These are phyloP conservation scores for Rozella allomycis DNA, from an alignment of 371 early-diverging fungal genomes.

Conservation along the genomic window DNA sequence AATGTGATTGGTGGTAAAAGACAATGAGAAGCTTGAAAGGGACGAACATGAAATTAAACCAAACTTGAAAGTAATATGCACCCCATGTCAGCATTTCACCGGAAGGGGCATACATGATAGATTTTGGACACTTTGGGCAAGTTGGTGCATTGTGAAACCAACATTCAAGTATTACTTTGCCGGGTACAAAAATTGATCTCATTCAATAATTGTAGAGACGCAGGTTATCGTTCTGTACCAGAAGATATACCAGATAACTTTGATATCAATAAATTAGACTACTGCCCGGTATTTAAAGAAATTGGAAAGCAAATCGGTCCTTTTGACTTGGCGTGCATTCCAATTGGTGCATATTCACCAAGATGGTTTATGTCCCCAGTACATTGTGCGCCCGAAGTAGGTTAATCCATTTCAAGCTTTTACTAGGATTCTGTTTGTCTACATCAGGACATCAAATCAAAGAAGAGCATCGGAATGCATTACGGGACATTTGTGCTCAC, in stretches of 20 bases:
- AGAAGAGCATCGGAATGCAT: slow-evolving; percentile 40
- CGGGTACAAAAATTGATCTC: slow-evolving; percentile 13
- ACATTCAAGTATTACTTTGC: slow-evolving; percentile 38
- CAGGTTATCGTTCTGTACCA: slow-evolving; percentile 24
- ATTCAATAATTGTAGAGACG: slow-evolving; percentile 29
- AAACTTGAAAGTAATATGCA: slow-evolving; percentile 27
- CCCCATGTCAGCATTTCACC: slow-evolving; percentile 54
- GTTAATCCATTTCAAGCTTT: too few relatives aligned
- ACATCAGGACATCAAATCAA: slow-evolving; percentile 42
- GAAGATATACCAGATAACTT: slow-evolving; percentile 17
- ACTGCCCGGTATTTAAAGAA: slow-evolving; percentile 57
- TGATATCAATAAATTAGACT: slow-evolving; percentile 18
- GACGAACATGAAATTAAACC: slow-evolving; percentile 4
- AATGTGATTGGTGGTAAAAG: slow-evolving; percentile 39
- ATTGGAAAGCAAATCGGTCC: slow-evolving; percentile 46
- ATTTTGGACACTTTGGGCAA: slow-evolving; percentile 48
- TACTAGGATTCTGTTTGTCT: slow-evolving; percentile 50
- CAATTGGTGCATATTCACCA: slow-evolving; percentile 61
- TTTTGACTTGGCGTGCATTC: slow-evolving; percentile 45
- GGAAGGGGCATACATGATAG: slow-evolving; percentile 37
- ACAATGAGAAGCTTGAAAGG: slow-evolving; percentile 13
- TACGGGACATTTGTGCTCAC: slow-evolving; percentile 40
- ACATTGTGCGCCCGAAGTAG: slow-evolving; percentile 51
- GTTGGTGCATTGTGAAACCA: slow-evolving; percentile 30
- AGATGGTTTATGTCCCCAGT: slow-evolving; percentile 41